Conservation (phyloP, 1,284 basidiomycete species). For the Athelia psychrophila region DNA sequence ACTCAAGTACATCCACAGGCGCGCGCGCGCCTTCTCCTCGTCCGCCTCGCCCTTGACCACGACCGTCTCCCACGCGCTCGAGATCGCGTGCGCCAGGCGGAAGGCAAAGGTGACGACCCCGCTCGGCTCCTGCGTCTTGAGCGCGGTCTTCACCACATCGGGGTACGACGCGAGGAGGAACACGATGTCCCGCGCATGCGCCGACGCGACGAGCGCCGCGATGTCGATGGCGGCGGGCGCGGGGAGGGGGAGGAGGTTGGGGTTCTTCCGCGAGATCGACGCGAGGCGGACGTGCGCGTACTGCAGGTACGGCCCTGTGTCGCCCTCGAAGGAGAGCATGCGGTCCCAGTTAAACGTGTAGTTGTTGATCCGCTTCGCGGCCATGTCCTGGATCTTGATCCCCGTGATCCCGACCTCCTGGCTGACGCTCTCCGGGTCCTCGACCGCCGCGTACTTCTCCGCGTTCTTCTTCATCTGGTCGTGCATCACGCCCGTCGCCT, state of each 20-base stretch:
- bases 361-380: constrained; percentile 93
- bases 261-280: constrained; percentile 93
- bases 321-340: constrained; percentile 96
- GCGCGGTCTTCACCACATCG: constrained; percentile 83
- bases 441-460: constrained; percentile 88
- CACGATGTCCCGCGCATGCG: constrained; percentile 84
- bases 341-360: constrained; percentile 95
- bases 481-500: constrained; percentile 91
- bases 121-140: constrained; percentile 87
- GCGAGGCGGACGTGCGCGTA: constrained; percentile 96
- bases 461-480: constrained; percentile 96
- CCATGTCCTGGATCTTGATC: constrained; percentile 99
- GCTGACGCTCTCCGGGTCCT: constrained; percentile 83
- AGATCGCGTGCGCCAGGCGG: constrained; percentile 78
- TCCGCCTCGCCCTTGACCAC: constrained; percentile 83
- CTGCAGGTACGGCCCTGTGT: constrained; percentile 95
- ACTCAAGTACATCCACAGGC: constrained; percentile 88
- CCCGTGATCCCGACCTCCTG: constrained; percentile 93
- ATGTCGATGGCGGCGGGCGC: constrained; percentile 69
- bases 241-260: constrained; percentile 81
- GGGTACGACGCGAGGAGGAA: constrained; percentile 90
- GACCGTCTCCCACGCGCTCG: constrained; percentile 85
- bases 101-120: constrained; percentile 84
- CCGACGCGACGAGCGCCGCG: constrained; percentile 61
- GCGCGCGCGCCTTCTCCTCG: constrained; percentile 77